phyloP scores from a whole-genome alignment of 176 grass and related monocot species.

The Oryza officinalis region DNA sequence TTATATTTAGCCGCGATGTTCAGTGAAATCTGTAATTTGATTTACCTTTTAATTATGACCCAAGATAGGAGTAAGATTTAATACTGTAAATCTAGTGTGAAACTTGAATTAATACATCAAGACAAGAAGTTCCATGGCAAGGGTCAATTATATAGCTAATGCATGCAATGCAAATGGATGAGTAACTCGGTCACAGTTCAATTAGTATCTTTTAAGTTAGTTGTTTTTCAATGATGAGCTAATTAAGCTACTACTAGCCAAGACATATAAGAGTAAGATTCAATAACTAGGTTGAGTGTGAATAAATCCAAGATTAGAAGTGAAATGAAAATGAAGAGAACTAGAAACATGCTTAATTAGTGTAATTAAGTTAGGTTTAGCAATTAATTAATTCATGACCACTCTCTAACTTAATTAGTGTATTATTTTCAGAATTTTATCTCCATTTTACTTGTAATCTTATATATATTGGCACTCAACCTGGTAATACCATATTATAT shows the following conservation, averaged over 20 bases:
- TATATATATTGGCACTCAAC: background rate
- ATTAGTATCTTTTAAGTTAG: no score
- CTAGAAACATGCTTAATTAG: no score
- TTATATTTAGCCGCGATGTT: no score
- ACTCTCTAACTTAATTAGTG: background rate
- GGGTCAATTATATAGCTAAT: background rate
- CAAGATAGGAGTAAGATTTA: no score
- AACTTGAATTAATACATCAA: no score
- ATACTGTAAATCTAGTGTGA: no score
- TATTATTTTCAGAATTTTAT: background rate
- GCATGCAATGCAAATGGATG: no score
- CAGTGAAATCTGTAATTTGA: no score
- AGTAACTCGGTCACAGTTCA: background rate
- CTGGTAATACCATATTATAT: background rate
- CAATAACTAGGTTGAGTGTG: background rate
- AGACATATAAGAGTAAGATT: background rate
- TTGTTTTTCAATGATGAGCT: background rate
- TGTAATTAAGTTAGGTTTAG: background rate
- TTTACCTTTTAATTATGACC: no score
- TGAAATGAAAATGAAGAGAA: background rate
- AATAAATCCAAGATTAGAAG: background rate
- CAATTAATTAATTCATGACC: no score
- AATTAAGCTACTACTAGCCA: background rate
- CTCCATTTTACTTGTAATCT: background rate
- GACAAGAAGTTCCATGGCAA: no score